These are phyloP conservation scores for Hypoxylon sp. DNA, from an alignment of 2,329 filamentous ascomycete genomes.

Conservation along the genomic window DNA sequence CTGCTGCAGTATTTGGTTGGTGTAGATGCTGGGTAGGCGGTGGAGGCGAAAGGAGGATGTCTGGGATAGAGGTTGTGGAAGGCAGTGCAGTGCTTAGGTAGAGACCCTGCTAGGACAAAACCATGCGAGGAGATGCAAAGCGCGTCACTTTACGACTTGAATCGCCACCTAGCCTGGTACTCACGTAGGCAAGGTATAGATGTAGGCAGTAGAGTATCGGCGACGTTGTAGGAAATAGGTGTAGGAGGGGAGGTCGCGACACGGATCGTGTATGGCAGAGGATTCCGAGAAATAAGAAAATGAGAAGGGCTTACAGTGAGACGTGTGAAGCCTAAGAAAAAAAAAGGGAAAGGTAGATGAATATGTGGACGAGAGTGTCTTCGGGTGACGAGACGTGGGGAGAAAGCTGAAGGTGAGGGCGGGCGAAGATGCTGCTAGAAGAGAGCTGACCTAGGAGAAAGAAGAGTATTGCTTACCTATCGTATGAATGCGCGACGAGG, in stretches of 20 bases:
- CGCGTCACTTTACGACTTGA: not conserved
- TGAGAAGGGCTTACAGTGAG: not conserved
- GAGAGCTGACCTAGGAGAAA: not conserved
- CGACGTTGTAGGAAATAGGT: not conserved
- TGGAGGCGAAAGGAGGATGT: not conserved
- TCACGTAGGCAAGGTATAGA: not conserved
- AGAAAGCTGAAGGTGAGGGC: not conserved
- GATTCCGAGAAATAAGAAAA: too few species aligned
- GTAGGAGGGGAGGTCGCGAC: not conserved
- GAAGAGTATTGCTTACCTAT: not conserved
- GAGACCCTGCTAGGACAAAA: not conserved
- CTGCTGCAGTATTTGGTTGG: not conserved
- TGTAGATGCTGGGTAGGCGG: not conserved
- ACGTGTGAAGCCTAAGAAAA: not conserved
- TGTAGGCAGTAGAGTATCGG: not conserved
- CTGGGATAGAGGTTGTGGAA: not conserved
- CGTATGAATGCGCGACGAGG: not conserved
- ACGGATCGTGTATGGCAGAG: not conserved
- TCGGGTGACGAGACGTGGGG: too few species aligned
- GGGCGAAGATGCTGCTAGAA: not conserved
- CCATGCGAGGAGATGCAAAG: not conserved
- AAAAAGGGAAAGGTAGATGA: not conserved
- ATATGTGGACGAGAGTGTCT: too few species aligned
- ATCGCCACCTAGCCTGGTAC: too few species aligned
- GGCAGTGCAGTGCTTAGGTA: not conserved